A percentile compares a stretch with the other conserved stretches of the same genome.
phyloP scores from a whole-genome alignment of 805 yeast species.

The Saturnispora diversa region DNA sequence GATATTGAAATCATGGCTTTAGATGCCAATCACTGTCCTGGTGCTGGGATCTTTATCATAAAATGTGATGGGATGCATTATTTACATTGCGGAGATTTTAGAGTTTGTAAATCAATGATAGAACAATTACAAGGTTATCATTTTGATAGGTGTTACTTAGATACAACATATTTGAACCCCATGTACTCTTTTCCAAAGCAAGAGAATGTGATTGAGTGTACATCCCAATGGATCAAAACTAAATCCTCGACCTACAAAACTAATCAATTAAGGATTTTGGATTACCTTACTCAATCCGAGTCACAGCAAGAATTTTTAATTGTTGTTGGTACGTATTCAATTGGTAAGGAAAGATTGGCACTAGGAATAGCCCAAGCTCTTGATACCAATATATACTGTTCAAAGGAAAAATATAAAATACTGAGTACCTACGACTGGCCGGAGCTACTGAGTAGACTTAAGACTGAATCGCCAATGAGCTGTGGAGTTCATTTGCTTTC shows the following conservation, averaged over 20 bases:
- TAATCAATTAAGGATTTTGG: constrained; percentile 31
- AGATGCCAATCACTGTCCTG: constrained; percentile 97
- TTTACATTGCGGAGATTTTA: constrained; percentile 90
- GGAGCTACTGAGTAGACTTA: constrained; percentile 32
- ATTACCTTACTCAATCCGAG: constrained; percentile 22
- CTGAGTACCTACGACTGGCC: constrained; percentile 41
- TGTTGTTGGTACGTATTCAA: constrained; percentile 80
- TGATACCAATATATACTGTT: constrained; percentile 47
- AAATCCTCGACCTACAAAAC: constrained; percentile 22
- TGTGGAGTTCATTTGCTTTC: constrained; percentile 68
- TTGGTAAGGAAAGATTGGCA: constrained; percentile 88
- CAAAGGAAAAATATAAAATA: constrained; percentile 39
- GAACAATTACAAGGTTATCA: constrained; percentile 23
- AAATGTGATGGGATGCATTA: constrained; percentile 37
- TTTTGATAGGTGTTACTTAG: constrained; percentile 69
- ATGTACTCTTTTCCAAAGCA: constrained; percentile 73
- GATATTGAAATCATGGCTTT: constrained; percentile 48
- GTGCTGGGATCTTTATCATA: constrained; percentile 75
- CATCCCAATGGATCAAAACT: constrained; percentile 42
- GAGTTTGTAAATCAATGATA: constrained; percentile 54
- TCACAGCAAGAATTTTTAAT: constrained; percentile 33
- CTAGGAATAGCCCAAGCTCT: constrained; percentile 48
- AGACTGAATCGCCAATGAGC: constrained; percentile 35
- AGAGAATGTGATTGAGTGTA: constrained; percentile 49
- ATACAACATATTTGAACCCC: constrained; percentile 83